A percentile compares a stretch with the other conserved stretches of the same genome.
phyloP scores from a whole-genome alignment of 805 yeast species.

The Candida golubevii region DNA sequence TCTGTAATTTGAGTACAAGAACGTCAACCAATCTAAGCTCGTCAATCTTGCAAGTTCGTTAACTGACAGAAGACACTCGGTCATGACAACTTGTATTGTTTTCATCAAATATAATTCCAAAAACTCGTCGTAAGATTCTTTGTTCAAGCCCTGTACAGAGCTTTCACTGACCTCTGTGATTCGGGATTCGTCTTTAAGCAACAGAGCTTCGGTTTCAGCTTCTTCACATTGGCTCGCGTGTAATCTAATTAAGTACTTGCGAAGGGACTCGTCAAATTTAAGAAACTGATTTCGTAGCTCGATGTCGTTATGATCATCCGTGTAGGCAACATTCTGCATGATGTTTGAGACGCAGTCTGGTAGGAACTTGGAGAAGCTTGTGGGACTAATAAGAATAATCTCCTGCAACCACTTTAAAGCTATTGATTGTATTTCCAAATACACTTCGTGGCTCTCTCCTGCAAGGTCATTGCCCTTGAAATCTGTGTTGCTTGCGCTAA shows the following conservation, averaged over 20 bases:
- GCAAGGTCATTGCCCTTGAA: slow-evolving; percentile 23
- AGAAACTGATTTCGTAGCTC: slow-evolving; percentile 36
- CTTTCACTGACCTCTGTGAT: slow-evolving; percentile 47
- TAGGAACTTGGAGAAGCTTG: slow-evolving; percentile 65
- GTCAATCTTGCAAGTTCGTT: slow-evolving; percentile 80
- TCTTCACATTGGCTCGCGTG: slow-evolving; percentile 20
- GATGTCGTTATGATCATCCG: slow-evolving; percentile 34
- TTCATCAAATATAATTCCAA: slow-evolving; percentile 38
- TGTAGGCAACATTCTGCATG: slow-evolving; percentile 38
- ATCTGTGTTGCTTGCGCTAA: slow-evolving; percentile 7
- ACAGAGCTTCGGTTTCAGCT: neutral
- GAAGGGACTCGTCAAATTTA: slow-evolving; percentile 32
- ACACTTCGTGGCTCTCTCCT: slow-evolving; percentile 36
- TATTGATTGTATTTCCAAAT: slow-evolving; percentile 65
- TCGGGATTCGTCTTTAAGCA: slow-evolving; percentile 6
- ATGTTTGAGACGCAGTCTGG: slow-evolving; percentile 72
- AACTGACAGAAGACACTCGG: slow-evolving; percentile 45
- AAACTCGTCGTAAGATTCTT: slow-evolving; percentile 38
- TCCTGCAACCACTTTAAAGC: slow-evolving; percentile 80
- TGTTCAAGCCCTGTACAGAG: slow-evolving; percentile 43
- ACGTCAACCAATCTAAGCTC: slow-evolving; percentile 83
- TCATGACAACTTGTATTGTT: slow-evolving; percentile 65
- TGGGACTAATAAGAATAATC: slow-evolving; percentile 68
- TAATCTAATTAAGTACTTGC: slow-evolving; percentile 29
- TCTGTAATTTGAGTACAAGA: slow-evolving; percentile 66